Evolutionary conservation across 805 yeast genomes (phyloP).

Genomic region (Ogataea angusta): DNA sequence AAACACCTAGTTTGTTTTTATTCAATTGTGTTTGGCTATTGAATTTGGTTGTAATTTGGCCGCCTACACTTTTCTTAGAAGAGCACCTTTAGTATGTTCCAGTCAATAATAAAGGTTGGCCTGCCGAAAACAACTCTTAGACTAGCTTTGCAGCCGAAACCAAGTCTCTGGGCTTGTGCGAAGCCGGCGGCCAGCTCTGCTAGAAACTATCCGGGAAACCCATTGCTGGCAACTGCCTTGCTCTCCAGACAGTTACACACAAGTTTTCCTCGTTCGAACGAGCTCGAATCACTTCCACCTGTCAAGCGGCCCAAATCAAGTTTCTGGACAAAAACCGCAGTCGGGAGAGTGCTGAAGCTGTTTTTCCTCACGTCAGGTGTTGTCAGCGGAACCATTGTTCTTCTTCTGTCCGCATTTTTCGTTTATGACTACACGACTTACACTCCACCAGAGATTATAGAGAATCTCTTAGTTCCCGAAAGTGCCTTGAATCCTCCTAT

Average conservation of each 20-base stretch:
- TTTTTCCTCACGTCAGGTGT: slow-evolving; percentile 40
- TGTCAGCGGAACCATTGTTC: slow-evolving; percentile 40
- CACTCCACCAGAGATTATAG: slow-evolving; percentile 38
- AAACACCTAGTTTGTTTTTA: slow-evolving; percentile 1
- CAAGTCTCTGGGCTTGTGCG: not conserved
- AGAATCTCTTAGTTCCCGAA: slow-evolving; percentile 46
- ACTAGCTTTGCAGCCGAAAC: slow-evolving; percentile 2
- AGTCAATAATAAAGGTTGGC: slow-evolving; percentile 2
- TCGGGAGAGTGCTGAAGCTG: slow-evolving; percentile 34
- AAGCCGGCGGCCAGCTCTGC: not conserved
- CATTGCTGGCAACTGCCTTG: not conserved
- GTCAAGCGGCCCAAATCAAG: not conserved
- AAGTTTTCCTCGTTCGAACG: not conserved
- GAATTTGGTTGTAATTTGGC: slow-evolving; percentile 1
- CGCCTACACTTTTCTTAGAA: not conserved
- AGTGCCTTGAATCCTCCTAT: slow-evolving; percentile 50
- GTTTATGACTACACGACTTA: slow-evolving; percentile 69
- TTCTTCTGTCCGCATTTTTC: slow-evolving; percentile 49
- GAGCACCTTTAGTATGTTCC: slow-evolving; percentile 4
- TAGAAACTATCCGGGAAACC: not conserved
- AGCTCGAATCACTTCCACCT: not conserved
- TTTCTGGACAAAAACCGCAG: slow-evolving; percentile 22
- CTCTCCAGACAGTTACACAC: slow-evolving; percentile 3
- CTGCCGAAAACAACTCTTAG: slow-evolving; percentile 3
- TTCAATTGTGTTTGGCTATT: slow-evolving; percentile 3